Base-by-base conservation (phyloP, 129 eudicot species). In the Saussurea involucrata region DNA sequence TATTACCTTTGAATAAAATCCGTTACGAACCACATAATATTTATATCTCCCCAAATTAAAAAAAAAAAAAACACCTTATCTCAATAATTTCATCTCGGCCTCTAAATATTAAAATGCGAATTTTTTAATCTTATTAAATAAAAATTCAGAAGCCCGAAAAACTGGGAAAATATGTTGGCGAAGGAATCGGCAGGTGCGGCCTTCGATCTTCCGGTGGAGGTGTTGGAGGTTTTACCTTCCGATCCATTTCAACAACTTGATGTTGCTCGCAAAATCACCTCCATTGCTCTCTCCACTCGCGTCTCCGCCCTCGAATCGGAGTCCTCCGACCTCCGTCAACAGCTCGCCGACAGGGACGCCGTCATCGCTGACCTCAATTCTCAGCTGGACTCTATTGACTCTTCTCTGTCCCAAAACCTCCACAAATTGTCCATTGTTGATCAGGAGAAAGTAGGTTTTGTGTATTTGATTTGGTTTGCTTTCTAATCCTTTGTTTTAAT, bases 161-260 rank as follows among this genome's bases (percentile, higher is more conserved):
- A 27, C 17, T 29, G 20, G 31, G 78, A 55, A 61, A 81, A 66
- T 12, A 84, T 78, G 87, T 10, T 78, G 80, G 80, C 86, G 21
- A 75, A 77, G 70, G 88, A 86, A 72, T 76, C 92, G 80, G 63
- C n/a, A 0, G 69, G 72, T 4, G 42, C 77, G 34, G 71, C 69
- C 18, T 86, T 89, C 80, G 96, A 87, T 65, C 92, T 95, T 61
- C 96, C 99, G 49, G 86, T 88, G 53, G 96, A 92, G 55, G 81
- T 95, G 2, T 29, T 95, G 25, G 82, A 85, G 15, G 91, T 90
- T 13, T 75, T 95, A 61, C 99, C 99, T 2, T 82, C 88, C 11
- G 99, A 95, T 76, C 99, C 99, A 20, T 95, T 92, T 61, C 92
- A 90, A 44, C 99, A 92, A 81, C 95, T 95, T 1, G 99, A 92